phyloP scores from a whole-genome alignment of 1,284 basidiomycete species.

The Sporisorium sorghi region DNA sequence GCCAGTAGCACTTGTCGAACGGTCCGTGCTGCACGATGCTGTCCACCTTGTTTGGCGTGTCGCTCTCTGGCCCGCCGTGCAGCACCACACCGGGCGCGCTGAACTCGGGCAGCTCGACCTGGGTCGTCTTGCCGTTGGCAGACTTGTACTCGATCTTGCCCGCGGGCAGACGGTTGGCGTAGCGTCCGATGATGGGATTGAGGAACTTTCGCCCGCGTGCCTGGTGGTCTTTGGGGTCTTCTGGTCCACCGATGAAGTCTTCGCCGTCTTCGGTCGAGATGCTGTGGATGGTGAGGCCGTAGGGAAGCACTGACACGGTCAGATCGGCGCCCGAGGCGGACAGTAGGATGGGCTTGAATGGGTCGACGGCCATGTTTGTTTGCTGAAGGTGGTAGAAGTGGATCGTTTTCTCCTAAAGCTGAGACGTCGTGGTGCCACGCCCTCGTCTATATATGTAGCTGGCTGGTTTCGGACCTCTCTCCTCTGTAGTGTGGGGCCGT shows the following conservation, averaged over 20 bases:
- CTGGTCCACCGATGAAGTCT: conserved; percentile 64
- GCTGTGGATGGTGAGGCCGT: conserved; percentile 62
- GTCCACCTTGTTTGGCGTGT: conserved; percentile 26
- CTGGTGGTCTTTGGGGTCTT: conserved; percentile 54
- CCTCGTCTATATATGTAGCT: conserved; percentile 6
- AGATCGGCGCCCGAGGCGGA: conserved; percentile 38
- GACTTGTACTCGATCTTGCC: conserved; percentile 44
- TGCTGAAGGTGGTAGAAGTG: too few relatives aligned
- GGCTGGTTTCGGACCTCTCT: not conserved
- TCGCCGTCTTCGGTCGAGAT: conserved; percentile 42
- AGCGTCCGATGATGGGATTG: conserved; percentile 64
- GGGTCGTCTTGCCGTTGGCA: conserved; percentile 31
- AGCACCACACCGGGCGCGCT: conserved; percentile 53
- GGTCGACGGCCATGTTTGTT: conserved; percentile 39
- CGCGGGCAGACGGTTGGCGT: conserved; percentile 63
- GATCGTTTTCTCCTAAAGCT: not conserved
- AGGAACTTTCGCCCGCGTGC: conserved; percentile 52
- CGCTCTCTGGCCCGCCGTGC: conserved; percentile 59
- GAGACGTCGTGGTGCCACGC: not conserved
- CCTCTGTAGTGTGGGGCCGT: not conserved
- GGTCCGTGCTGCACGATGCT: conserved; percentile 55
- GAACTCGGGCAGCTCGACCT: conserved; percentile 48
- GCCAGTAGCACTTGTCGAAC: conserved; percentile 60
- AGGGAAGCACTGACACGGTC: conserved; percentile 51
- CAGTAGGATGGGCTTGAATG: conserved; percentile 54